Percentiles rank a stretch among this genome's conserved stretches.
phyloP scores from a whole-genome alignment of 164 flowering plant genomes.

The Protea cynaroides region DNA sequence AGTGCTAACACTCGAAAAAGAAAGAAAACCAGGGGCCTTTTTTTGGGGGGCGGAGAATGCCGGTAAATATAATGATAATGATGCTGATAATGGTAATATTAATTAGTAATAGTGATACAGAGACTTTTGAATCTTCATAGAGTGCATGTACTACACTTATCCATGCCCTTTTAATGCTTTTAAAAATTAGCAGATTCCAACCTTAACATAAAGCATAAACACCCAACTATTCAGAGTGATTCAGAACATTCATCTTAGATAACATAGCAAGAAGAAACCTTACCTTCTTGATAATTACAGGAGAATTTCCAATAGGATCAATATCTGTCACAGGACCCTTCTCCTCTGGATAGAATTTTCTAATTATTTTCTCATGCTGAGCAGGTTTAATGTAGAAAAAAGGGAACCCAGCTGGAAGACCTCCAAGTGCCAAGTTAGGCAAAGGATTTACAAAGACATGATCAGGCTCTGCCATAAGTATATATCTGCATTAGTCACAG shows the following conservation, averaged over 20 bases:
- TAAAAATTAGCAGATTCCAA: not conserved
- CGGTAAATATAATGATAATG: not conserved
- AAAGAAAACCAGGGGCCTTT: slow-evolving; percentile 7
- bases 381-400: slow-evolving; percentile 86
- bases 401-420: slow-evolving; percentile 70
- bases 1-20: not conserved
- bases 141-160: too few relatives aligned
- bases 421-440: slow-evolving; percentile 77
- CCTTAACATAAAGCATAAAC: not conserved
- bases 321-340: slow-evolving; percentile 76
- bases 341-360: slow-evolving; percentile 85
- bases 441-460: slow-evolving; percentile 79
- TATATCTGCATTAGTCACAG: slow-evolving; percentile 51
- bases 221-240: not conserved
- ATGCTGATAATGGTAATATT: not conserved
- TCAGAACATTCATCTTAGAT: not conserved
- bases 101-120: not conserved
- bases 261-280: slow-evolving; percentile 4
- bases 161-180: too few relatives aligned
- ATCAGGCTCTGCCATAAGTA: slow-evolving; percentile 98
- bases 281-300: slow-evolving; percentile 92
- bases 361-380: slow-evolving; percentile 53
- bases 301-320: slow-evolving; percentile 98
- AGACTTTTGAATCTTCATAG: too few relatives aligned
- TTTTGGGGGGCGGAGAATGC: too few relatives aligned